phyloP scores from a whole-genome alignment of 2,329 filamentous ascomycete genomes.

The Colletotrichum kahawae region DNA sequence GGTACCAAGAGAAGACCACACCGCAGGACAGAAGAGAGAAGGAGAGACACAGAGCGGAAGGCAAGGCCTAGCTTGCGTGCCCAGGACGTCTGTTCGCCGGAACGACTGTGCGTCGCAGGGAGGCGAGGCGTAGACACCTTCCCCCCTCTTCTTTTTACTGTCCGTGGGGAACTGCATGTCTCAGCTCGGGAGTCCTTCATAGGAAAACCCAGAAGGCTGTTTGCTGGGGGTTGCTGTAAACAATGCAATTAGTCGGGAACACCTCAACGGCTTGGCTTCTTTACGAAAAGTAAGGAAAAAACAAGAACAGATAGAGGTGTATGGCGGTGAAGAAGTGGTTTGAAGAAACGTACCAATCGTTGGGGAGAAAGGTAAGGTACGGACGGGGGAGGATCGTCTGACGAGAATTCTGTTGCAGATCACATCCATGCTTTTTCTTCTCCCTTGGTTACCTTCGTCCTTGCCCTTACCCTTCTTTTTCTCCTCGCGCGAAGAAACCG shows the following conservation, averaged over 20 bases:
- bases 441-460: neutral
- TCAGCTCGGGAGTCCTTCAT: slow-evolving; percentile 19
- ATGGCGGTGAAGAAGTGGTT: neutral
- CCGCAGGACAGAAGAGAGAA: neutral
- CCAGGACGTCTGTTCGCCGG: slow-evolving; percentile 10
- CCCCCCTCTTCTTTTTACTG: neutral
- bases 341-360: neutral
- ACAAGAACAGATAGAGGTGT: neutral
- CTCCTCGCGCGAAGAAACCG: neutral
- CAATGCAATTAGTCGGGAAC: neutral
- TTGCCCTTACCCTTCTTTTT: neutral
- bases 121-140: neutral
- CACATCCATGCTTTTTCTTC: neutral
- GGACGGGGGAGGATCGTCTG: neutral
- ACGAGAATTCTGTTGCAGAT: slow-evolving; percentile 11
- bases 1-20: neutral
- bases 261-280: neutral
- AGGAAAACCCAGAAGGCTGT: neutral
- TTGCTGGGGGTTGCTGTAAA: neutral
- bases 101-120: slow-evolving; percentile 18
- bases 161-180: slow-evolving; percentile 16
- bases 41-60: neutral
- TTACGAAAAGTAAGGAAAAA: neutral
- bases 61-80: neutral
- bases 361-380: neutral